These are phyloP conservation scores for Colletotrichum destructivum DNA, from an alignment of 2,329 filamentous ascomycete genomes.

Conservation along the genomic window DNA sequence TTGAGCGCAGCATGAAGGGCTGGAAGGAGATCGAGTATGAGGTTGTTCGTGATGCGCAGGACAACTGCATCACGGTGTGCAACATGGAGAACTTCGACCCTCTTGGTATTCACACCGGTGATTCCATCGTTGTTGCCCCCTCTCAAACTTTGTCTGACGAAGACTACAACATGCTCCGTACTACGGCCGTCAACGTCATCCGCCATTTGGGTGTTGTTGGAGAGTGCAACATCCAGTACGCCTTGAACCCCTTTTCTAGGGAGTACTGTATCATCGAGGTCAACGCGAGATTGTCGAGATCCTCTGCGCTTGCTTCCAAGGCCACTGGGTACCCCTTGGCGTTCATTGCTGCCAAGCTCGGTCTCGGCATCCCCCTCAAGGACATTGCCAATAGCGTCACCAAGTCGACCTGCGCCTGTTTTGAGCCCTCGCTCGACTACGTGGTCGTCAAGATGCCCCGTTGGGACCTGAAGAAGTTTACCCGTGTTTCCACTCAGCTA, in stretches of 20 bases:
- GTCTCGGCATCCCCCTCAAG: conserved; percentile 93
- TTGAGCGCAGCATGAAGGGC: conserved; percentile 99
- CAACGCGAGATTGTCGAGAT: conserved; percentile 95
- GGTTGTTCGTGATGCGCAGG: conserved; percentile 92
- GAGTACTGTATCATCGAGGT: conserved; percentile 99
- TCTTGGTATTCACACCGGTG: conserved; percentile 96
- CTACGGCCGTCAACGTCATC: conserved; percentile 96
- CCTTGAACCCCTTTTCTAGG: conserved; percentile 92
- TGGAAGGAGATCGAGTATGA: conserved; percentile 99
- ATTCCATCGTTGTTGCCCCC: conserved; percentile 97
- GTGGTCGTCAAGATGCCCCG: conserved; percentile 98
- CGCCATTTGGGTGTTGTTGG: conserved; percentile 97
- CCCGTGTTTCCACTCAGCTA: conserved; percentile 93
- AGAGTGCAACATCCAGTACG: conserved; percentile 99
- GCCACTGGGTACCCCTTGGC: conserved; percentile 96
- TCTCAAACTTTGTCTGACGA: conserved; percentile 97
- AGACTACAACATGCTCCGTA: conserved; percentile 99
- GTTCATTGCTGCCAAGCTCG: conserved; percentile 97
- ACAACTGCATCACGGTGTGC: conserved; percentile 99
- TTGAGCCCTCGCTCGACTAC: conserved; percentile 98
- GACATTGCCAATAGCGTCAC: conserved; percentile 98
- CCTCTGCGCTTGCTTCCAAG: conserved; percentile 95
- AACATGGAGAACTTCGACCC: conserved; percentile 99
- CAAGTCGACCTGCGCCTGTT: conserved; percentile 95
- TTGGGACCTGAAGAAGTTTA: conserved; percentile 99